Evolutionary conservation across 1,284 basidiomycete species (phyloP).

Genomic region (Porodaedalea pini): DNA sequence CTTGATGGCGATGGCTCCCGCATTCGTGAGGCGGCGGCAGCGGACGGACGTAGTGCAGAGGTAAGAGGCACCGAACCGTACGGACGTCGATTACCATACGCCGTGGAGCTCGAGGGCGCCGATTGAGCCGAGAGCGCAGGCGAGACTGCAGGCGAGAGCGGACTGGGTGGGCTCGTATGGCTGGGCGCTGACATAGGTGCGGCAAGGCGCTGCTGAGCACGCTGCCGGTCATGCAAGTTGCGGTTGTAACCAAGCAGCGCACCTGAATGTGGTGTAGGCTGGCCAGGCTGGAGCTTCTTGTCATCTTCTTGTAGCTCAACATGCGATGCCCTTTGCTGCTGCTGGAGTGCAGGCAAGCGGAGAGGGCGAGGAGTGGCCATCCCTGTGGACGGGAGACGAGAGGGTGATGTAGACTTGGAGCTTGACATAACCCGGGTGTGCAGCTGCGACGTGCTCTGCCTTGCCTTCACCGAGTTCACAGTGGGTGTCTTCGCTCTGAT

Average conservation of each 20-base stretch:
- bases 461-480: not conserved
- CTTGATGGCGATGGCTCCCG: constrained; percentile 13
- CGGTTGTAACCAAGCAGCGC: constrained; percentile 37
- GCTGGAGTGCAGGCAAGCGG: constrained; percentile 20
- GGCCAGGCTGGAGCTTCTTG: constrained; percentile 26
- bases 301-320: not conserved
- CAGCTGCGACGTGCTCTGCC: not conserved
- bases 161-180: not conserved
- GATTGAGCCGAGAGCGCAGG: constrained; percentile 4
- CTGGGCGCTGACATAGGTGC: constrained; percentile 22
- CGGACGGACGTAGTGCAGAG: not conserved
- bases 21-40: not conserved
- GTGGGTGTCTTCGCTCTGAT: constrained; percentile 14
- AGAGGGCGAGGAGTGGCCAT: constrained; percentile 18
- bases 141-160: not conserved
- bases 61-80: constrained; percentile 3
- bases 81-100: not conserved
- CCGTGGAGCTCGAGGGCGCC: not conserved
- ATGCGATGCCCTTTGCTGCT: constrained; percentile 1
- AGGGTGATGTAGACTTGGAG: constrained; percentile 9
- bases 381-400: not conserved
- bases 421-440: constrained; percentile 5
- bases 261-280: constrained; percentile 30
- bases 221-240: constrained; percentile 38
- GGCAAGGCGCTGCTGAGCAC: constrained; percentile 25